Percentiles rank a stretch among this genome's conserved stretches.
phyloP scores from a whole-genome alignment of 140 eudicot genomes.

The Flaveria floridana region DNA sequence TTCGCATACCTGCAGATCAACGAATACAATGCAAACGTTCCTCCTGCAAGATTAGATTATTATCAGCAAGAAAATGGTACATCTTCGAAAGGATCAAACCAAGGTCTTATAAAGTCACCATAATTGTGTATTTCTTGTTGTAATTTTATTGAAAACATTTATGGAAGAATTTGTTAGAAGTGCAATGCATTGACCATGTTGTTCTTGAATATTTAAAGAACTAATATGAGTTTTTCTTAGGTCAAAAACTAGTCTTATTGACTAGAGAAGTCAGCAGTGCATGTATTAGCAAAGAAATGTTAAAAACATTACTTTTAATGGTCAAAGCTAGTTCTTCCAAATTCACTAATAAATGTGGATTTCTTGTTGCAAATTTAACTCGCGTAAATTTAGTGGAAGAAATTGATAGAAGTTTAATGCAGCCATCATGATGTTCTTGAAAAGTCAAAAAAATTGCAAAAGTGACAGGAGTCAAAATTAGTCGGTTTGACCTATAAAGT shows the following conservation, averaged over 20 bases:
- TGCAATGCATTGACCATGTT: neutral
- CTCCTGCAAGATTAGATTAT: constrained; percentile 60
- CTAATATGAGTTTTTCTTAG: neutral
- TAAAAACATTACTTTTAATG: neutral
- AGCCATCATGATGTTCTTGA: neutral
- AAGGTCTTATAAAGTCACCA: neutral
- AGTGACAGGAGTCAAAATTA: neutral
- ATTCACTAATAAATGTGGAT: neutral
- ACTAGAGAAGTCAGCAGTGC: constrained; percentile 1
- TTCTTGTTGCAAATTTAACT: neutral
- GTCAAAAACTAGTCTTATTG: neutral
- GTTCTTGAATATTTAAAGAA: neutral
- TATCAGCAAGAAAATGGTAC: constrained; percentile 6
- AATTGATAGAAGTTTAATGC: neutral
- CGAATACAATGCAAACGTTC: constrained; percentile 95
- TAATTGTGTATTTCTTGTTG: neutral
- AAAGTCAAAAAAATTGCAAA: neutral
- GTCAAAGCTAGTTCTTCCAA: constrained; percentile 11
- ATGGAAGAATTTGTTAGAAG: neutral
- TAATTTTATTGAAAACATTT: neutral
- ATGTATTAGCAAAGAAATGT: neutral
- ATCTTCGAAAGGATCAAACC: constrained; percentile 1
- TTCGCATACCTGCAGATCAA: constrained; percentile 88
- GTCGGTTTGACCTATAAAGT: constrained; percentile 12
- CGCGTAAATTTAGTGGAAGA: neutral